Conservation (phyloP, 352 stramenopile species). For the Pythium volutum region DNA sequence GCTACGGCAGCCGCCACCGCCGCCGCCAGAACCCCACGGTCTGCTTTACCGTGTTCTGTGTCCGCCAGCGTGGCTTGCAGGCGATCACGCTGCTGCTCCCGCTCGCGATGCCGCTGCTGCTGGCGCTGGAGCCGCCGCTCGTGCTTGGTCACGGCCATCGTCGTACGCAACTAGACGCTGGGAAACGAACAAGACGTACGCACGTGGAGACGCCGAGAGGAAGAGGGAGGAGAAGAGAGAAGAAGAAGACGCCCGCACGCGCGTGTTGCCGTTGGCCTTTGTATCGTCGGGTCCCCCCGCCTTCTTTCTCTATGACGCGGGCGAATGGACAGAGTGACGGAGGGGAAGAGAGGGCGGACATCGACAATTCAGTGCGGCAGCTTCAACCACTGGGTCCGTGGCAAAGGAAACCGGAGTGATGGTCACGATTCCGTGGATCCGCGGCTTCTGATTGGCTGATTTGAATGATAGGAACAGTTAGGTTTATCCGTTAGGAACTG, state of each 20-base stretch:
- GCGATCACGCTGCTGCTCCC: background rate
- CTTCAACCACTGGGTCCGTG: background rate
- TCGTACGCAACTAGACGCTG: background rate
- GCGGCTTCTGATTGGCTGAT: background rate
- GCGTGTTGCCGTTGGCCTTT: background rate
- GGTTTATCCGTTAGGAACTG: background rate
- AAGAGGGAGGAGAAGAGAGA: background rate
- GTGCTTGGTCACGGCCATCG: constrained; percentile 22
- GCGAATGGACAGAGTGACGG: too few relatives aligned
- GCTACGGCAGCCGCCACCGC: too few relatives aligned
- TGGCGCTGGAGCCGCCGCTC: constrained; percentile 12
- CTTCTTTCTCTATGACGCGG: background rate
- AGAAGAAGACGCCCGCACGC: background rate
- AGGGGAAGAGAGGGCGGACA: background rate
- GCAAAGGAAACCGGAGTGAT: constrained; percentile 12
- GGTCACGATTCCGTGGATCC: background rate
- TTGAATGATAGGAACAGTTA: background rate
- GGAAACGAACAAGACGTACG: background rate
- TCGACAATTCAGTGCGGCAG: background rate
- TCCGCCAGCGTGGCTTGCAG: too few relatives aligned
- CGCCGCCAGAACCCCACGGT: too few relatives aligned
- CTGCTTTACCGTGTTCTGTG: too few relatives aligned
- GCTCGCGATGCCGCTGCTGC: background rate
- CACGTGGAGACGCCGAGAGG: background rate
- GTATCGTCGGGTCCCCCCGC: too few relatives aligned